Conservation (phyloP, 1,284 basidiomycete genomes). For the Xerocomus nothofagi region DNA sequence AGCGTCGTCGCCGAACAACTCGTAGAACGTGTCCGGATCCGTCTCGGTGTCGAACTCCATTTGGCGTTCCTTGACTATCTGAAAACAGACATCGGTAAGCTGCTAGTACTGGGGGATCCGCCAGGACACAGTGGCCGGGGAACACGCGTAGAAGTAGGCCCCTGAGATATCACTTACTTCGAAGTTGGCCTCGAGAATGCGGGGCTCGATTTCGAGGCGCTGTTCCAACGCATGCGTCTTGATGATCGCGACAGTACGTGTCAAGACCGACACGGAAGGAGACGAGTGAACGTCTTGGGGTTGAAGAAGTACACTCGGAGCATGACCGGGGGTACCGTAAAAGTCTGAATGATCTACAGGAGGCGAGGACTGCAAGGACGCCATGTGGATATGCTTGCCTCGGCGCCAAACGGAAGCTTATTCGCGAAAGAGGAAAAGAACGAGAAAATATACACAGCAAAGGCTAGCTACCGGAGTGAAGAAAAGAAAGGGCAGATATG, state of each 20-base stretch:
- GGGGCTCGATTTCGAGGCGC: slow-evolving; percentile 72
- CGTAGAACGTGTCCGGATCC: slow-evolving; percentile 72
- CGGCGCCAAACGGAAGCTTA: slow-evolving; percentile 9
- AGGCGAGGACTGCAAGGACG: slow-evolving; percentile 16
- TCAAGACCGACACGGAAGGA: slow-evolving; percentile 32
- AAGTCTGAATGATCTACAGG: slow-evolving; percentile 18
- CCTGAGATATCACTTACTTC: slow-evolving; percentile 51
- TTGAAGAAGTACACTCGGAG: slow-evolving; percentile 2
- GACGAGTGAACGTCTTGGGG: slow-evolving; percentile 10
- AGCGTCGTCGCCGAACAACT: slow-evolving; percentile 76
- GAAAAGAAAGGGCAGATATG: slow-evolving; percentile 17
- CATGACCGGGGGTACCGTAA: slow-evolving; percentile 13
- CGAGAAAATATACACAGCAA: slow-evolving; percentile 27
- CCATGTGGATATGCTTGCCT: slow-evolving; percentile 23
- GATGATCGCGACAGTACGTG: slow-evolving; percentile 76
- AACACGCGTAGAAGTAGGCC: slow-evolving; percentile 6
- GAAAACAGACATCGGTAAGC: slow-evolving; percentile 13
- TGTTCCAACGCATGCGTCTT: slow-evolving; percentile 69
- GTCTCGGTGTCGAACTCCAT: slow-evolving; percentile 81
- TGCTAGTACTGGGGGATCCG: slow-evolving; percentile 15
- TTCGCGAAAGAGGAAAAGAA: slow-evolving; percentile 1
- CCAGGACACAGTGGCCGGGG: slow-evolving; percentile 5
- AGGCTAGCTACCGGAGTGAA: slow-evolving; percentile 12
- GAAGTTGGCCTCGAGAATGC: slow-evolving; percentile 73
- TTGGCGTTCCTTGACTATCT: slow-evolving; percentile 81